A percentile compares a stretch with the other conserved stretches of the same genome.
Evolutionary conservation across 331 rosid genomes (phyloP).

Genomic region (Cydonia oblonga): DNA sequence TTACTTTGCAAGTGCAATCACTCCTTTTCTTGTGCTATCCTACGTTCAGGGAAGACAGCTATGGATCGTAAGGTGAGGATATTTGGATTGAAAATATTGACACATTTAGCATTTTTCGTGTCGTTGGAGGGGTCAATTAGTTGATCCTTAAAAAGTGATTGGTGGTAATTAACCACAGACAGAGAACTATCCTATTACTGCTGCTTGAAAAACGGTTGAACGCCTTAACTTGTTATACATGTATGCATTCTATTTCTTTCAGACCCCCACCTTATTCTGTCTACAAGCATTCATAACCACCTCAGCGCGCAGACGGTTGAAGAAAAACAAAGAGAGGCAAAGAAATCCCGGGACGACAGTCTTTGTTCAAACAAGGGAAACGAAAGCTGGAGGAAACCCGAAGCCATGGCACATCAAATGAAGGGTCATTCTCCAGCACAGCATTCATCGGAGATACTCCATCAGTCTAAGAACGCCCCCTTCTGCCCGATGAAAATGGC

Average conservation of each 20-base stretch:
- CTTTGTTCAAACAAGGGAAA: not conserved
- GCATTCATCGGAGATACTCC: conserved; percentile 39
- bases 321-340: not conserved
- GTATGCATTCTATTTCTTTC: not conserved
- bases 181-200: not conserved
- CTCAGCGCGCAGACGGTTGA: too few relatives aligned
- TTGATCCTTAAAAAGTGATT: conserved; percentile 1
- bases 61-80: not conserved
- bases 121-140: not conserved
- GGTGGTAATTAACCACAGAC: not conserved
- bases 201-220: not conserved
- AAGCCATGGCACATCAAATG: not conserved
- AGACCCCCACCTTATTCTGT: not conserved
- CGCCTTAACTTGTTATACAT: not conserved
- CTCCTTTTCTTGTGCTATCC: too few relatives aligned
- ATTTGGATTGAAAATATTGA: not conserved
- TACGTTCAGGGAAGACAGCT: too few relatives aligned
- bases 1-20: not conserved
- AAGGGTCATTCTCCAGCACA: conserved; percentile 15
- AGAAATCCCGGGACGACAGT: not conserved
- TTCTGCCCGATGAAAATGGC: conserved; percentile 46
- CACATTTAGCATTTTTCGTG: not conserved
- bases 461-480: conserved; percentile 35
- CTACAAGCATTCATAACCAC: not conserved
- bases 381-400: not conserved